Conservation (phyloP, 2,329 filamentous ascomycete species). For the Diaporthe batatas region DNA sequence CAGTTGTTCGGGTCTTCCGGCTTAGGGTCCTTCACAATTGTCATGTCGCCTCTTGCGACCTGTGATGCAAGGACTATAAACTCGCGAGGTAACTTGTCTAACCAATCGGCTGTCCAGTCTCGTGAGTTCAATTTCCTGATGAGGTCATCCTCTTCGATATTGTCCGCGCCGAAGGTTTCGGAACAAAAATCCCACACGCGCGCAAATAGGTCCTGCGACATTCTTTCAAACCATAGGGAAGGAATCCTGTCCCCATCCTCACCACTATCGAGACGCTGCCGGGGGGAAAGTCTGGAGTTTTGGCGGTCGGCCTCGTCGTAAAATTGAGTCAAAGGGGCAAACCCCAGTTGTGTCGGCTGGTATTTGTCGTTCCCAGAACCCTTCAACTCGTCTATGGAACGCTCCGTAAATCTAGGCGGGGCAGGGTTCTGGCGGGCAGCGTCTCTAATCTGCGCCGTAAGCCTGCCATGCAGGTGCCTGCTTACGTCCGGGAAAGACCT, state of each 20-base stretch:
- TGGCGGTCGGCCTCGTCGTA: conserved; percentile 8
- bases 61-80: conserved; percentile 39
- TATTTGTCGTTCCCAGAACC: background rate
- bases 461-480: conserved; percentile 12
- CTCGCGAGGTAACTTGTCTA: conserved; percentile 35
- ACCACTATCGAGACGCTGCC: conserved; percentile 4
- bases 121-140: background rate
- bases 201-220: conserved; percentile 36
- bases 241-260: conserved; percentile 36
- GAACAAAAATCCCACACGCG: conserved; percentile 40
- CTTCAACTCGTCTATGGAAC: conserved; percentile 28
- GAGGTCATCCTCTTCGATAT: background rate
- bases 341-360: conserved; percentile 20
- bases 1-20: conserved; percentile 30
- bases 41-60: conserved; percentile 39
- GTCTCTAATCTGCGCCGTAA: background rate
- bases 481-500: conserved; percentile 29
- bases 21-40: background rate
- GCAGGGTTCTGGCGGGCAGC: background rate
- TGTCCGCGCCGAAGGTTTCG: conserved; percentile 32
- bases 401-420: conserved; percentile 19
- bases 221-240: conserved; percentile 39
- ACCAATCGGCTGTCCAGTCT: conserved; percentile 38
- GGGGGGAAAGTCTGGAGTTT: conserved; percentile 17
- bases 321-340: conserved; percentile 16